Evolutionary conservation across 805 yeast genomes (phyloP).

Genomic region (Diddensiella santjacobensis): DNA sequence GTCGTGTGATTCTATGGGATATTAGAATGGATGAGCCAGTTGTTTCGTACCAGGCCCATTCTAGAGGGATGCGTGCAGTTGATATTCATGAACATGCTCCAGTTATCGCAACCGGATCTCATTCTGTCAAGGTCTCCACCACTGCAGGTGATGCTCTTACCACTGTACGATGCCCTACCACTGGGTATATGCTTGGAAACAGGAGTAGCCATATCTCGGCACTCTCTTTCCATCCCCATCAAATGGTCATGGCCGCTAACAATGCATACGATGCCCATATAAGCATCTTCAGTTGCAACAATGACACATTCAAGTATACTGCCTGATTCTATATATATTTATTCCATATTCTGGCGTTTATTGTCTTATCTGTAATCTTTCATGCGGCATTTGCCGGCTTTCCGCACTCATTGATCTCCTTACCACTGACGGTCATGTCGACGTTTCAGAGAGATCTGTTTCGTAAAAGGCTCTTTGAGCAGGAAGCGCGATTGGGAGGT

Average conservation of each 20-base stretch:
- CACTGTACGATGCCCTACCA: slow-evolving; percentile 47
- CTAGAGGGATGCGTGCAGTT: slow-evolving; percentile 54
- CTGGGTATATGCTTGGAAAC: slow-evolving; percentile 32
- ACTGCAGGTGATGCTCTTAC: slow-evolving; percentile 75
- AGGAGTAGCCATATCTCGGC: slow-evolving; percentile 53
- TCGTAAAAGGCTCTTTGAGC: slow-evolving; percentile 13
- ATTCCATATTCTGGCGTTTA: too few species aligned
- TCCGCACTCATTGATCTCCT: neutral
- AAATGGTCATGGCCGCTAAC: slow-evolving; percentile 87
- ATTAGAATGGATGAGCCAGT: slow-evolving; percentile 69
- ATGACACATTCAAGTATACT: neutral
- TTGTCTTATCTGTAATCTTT: neutral
- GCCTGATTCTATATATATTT: neutral
- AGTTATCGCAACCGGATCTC: slow-evolving; percentile 81
- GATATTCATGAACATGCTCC: slow-evolving; percentile 97
- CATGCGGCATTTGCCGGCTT: neutral
- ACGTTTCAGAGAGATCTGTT: slow-evolving; percentile 18
- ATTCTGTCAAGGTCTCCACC: slow-evolving; percentile 71
- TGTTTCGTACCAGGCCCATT: slow-evolving; percentile 54
- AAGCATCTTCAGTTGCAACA: slow-evolving; percentile 13
- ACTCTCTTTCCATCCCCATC: slow-evolving; percentile 83
- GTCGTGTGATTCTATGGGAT: slow-evolving; percentile 87
- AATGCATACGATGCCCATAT: slow-evolving; percentile 74
- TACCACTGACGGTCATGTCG: slow-evolving; percentile 3
- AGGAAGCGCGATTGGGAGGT: slow-evolving; percentile 6